Evolutionary conservation across 179 eudicot species (phyloP).

Genomic region (Patellifolia procumbens): DNA sequence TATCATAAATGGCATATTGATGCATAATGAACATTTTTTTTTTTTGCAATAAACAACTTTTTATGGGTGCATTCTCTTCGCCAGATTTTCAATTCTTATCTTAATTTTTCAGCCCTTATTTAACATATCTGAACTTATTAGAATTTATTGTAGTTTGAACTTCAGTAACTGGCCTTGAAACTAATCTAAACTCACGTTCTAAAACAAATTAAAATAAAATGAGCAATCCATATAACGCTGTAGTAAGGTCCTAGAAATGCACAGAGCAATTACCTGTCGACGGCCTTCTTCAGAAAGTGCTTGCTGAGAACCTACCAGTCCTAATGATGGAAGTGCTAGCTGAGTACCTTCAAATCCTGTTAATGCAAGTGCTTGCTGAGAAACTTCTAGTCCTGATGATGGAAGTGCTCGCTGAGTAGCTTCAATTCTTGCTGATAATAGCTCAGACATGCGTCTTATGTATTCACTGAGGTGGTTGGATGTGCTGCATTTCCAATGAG

Average conservation of each 20-base stretch:
- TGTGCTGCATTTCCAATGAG: conserved; percentile 32
- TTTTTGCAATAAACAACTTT: not conserved
- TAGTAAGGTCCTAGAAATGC: not conserved
- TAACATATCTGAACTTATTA: too few species aligned
- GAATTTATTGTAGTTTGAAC: too few species aligned
- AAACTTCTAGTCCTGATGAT: not conserved
- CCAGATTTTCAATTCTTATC: too few species aligned
- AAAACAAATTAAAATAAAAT: too few species aligned
- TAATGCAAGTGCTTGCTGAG: conserved; percentile 16
- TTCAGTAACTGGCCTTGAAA: too few species aligned
- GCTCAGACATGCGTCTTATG: conserved; percentile 25
- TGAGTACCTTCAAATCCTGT: conserved; percentile 11
- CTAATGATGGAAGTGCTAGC: conserved; percentile 13
- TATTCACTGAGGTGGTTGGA: conserved; percentile 36
- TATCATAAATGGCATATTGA: not conserved
- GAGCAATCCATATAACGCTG: too few species aligned
- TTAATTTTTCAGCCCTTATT: too few species aligned
- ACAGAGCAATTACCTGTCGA: conserved; percentile 19
- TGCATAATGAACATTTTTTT: not conserved
- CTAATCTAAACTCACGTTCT: too few species aligned
- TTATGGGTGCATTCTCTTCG: too few species aligned
- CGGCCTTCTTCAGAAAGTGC: conserved; percentile 19
- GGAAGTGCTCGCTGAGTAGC: conserved; percentile 15
- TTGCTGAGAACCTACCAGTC: conserved; percentile 10
- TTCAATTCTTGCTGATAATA: conserved; percentile 21